Evolutionary conservation across 495 filamentous ascomycete genomes (phyloP), one percentile per base, ranked within the genome.

Genomic region (Annulohypoxylon moriforme): DNA sequence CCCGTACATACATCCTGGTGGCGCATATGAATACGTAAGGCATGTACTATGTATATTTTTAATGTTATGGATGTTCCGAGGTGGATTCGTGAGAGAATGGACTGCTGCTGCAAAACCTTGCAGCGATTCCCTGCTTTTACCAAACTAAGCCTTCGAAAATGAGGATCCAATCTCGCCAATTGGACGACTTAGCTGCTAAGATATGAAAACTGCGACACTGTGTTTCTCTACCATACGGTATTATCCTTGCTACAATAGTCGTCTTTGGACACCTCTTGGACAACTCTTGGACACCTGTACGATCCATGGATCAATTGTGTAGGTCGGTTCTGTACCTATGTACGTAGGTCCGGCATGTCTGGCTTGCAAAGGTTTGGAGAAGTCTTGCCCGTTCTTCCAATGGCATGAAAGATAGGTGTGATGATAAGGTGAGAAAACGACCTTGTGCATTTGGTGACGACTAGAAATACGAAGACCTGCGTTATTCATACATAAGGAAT

Each of bases 51-150:
- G 24, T 34, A 36, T 56, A 36, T 36, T 20, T 20, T 56, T 24
- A n/a, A 18, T 36, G 9, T 36, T 14, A n/a, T 40, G 36, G 36
- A 40, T 57, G 18, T 56, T 68, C 64, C 36, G 59, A 49, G 58
- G 53, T 60, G 42, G 42, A 52, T 44, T 49, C 24, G 31, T 22
- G 34, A 50, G 22, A 8, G 69, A 55, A 53, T 27, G 63, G 59
- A 59, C 1, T 61, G 50, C 52, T 69, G 47, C 47, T 11, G 22
- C 63, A 44, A 66, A 71, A 69, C 71, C 71, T 62, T 73, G 66
- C 66, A 69, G 52, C 38, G 24, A 69, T 73, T 69, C 66, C 71
- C 65, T 73, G 71, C 71, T 69, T 73, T 63, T 69, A 57, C 65
- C 65, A 56, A 60, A 65, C 60, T 68, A 57, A 49, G 53, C 50